A percentile compares a stretch with the other conserved stretches of the same genome.
Conservation (phyloP, 805 yeast species). For the Monosporozyma aerobia region DNA sequence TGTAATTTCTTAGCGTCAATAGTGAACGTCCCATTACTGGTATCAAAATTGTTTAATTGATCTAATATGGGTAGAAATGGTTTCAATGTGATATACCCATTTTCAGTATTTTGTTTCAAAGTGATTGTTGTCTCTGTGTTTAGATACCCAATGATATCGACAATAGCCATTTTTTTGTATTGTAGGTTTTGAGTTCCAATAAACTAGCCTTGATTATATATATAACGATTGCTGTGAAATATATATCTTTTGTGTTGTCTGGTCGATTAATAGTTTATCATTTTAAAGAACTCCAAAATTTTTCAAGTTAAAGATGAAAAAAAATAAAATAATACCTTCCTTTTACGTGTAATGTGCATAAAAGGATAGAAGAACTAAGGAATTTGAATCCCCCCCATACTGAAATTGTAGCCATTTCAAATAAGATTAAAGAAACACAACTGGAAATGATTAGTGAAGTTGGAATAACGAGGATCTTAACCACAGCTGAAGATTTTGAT, state of each 20-base stretch:
- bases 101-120: background rate
- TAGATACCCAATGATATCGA: background rate
- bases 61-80: conserved; percentile 21
- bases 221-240: too few species aligned
- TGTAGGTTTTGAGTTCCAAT: too few species aligned
- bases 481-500: conserved; percentile 21
- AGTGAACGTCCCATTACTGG: background rate
- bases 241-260: background rate
- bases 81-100: conserved; percentile 18
- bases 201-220: too few species aligned
- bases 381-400: too few species aligned
- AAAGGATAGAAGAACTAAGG: background rate
- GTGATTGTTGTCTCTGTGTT: background rate
- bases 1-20: conserved; percentile 3
- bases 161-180: background rate
- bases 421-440: background rate
- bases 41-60: conserved; percentile 4
- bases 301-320: background rate
- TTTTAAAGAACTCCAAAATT: background rate
- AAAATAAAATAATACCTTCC: background rate
- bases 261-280: background rate
- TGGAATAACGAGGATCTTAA: conserved; percentile 7
- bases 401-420: too few species aligned
- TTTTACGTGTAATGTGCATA: background rate
- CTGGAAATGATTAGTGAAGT: background rate